Conservation (phyloP, 176 grass and related monocot genomes). For the Rhynchospora pubera region DNA sequence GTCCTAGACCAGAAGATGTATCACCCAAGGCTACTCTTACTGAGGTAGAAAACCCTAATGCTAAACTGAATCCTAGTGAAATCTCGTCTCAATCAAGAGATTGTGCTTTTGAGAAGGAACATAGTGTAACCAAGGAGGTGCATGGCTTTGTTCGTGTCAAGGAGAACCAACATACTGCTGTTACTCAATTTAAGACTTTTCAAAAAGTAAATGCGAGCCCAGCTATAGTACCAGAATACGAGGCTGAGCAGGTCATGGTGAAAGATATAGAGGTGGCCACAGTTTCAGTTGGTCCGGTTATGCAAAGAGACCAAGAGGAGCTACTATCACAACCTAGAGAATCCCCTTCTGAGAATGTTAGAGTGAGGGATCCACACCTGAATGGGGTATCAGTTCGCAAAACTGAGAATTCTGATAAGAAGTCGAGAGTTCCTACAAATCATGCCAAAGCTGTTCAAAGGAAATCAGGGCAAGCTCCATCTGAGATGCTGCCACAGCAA, state of each 20-base stretch:
- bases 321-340: background rate
- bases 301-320: slow-evolving; percentile 10
- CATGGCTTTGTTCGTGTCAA: background rate
- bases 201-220: slow-evolving; percentile 26
- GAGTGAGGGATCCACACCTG: background rate
- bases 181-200: slow-evolving; percentile 32
- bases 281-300: slow-evolving; percentile 1
- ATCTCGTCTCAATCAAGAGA: slow-evolving; percentile 1
- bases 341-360: background rate
- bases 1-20: slow-evolving; percentile 15
- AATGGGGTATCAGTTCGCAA: slow-evolving; percentile 2
- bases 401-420: slow-evolving; percentile 4
- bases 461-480: slow-evolving; percentile 7
- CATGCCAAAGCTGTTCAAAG: slow-evolving; percentile 1
- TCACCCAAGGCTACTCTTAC: background rate
- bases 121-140: slow-evolving; percentile 5
- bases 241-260: slow-evolving; percentile 12
- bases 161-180: slow-evolving; percentile 27
- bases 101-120: slow-evolving; percentile 16
- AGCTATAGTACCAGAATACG: background rate
- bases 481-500: slow-evolving; percentile 1
- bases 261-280: slow-evolving; percentile 26
- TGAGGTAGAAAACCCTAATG: background rate
- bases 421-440: background rate
- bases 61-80: slow-evolving; percentile 14